Evolutionary conservation across 2,329 filamentous ascomycete genomes (phyloP).

Genomic region (Diaporthe sp.): DNA sequence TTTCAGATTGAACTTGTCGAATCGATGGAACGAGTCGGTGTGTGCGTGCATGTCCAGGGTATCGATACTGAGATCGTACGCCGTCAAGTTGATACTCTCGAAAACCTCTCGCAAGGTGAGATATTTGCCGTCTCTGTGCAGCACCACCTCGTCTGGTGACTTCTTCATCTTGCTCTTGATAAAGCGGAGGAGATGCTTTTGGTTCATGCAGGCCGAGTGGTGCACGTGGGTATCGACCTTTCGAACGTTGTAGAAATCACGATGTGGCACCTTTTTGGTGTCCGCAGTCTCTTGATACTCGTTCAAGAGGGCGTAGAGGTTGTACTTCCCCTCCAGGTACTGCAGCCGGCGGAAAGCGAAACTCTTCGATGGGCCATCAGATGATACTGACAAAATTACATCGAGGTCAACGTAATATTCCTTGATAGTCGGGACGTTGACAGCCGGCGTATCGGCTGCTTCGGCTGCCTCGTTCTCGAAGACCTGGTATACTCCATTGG

Average conservation of each 20-base stretch:
- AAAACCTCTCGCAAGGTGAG: conserved; percentile 94
- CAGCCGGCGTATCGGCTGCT: conserved; percentile 74
- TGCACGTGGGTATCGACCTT: conserved; percentile 99
- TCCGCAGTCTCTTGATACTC: conserved; percentile 98
- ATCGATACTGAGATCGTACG: conserved; percentile 97
- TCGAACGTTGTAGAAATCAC: conserved; percentile 98
- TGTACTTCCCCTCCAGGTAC: conserved; percentile 97
- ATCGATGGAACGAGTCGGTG: conserved; percentile 97
- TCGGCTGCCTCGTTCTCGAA: conserved; percentile 76
- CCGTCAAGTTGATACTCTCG: conserved; percentile 95
- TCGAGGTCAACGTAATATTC: conserved; percentile 98
- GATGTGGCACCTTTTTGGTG: conserved; percentile 95
- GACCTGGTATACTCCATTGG: conserved; percentile 90
- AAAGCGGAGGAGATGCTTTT: conserved; percentile 96
- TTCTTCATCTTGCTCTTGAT: conserved; percentile 99
- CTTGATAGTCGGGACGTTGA: conserved; percentile 89
- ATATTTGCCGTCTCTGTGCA: conserved; percentile 91
- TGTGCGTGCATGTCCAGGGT: conserved; percentile 99
- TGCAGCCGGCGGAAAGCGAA: conserved; percentile 95
- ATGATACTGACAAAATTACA: conserved; percentile 85
- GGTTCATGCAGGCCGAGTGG: conserved; percentile 99
- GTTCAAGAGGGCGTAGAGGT: conserved; percentile 91
- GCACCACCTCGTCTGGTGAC: conserved; percentile 90
- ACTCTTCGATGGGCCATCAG: conserved; percentile 95
- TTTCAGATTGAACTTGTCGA: conserved; percentile 99